These are phyloP conservation scores for Talaromyces funiculosus DNA, from an alignment of 2,329 filamentous ascomycete genomes.

Conservation along the genomic window DNA sequence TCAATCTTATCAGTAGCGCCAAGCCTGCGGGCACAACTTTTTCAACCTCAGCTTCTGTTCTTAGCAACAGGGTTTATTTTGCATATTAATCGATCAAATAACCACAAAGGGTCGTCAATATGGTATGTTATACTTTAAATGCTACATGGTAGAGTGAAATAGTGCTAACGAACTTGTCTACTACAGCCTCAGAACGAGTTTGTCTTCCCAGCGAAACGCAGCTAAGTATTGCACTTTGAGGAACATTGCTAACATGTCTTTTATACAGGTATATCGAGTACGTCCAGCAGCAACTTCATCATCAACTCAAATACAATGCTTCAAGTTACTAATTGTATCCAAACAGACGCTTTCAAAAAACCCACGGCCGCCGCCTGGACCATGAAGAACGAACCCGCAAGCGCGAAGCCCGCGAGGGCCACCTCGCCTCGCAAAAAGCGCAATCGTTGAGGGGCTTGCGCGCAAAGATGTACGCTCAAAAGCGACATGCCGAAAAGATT, in stretches of 20 bases:
- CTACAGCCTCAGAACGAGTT: conserved; percentile 6
- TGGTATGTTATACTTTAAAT: background rate
- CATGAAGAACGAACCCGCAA: conserved; percentile 88
- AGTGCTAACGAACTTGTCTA: background rate
- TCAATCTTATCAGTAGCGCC: conserved; percentile 6
- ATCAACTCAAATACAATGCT: conserved; percentile 42
- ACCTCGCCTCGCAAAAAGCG: conserved; percentile 81
- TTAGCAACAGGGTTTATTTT: background rate
- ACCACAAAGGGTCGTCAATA: background rate
- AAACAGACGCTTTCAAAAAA: conserved; percentile 14
- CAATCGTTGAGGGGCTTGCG: conserved; percentile 88
- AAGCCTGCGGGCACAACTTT: conserved; percentile 14
- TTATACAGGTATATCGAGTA: conserved; percentile 60
- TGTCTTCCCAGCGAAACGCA: background rate
- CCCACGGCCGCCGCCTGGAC: conserved; percentile 51
- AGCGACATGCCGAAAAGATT: conserved; percentile 95
- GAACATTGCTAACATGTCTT: conserved; percentile 4
- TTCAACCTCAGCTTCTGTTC: background rate
- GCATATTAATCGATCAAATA: background rate
- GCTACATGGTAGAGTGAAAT: background rate
- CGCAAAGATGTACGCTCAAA: conserved; percentile 90
- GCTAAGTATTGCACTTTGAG: background rate
- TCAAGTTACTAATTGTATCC: conserved; percentile 11
- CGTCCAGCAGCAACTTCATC: conserved; percentile 41
- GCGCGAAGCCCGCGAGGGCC: conserved; percentile 77